phyloP scores from a whole-genome alignment of 2,329 filamentous ascomycete species.

The Fusarium keratoplasticum region DNA sequence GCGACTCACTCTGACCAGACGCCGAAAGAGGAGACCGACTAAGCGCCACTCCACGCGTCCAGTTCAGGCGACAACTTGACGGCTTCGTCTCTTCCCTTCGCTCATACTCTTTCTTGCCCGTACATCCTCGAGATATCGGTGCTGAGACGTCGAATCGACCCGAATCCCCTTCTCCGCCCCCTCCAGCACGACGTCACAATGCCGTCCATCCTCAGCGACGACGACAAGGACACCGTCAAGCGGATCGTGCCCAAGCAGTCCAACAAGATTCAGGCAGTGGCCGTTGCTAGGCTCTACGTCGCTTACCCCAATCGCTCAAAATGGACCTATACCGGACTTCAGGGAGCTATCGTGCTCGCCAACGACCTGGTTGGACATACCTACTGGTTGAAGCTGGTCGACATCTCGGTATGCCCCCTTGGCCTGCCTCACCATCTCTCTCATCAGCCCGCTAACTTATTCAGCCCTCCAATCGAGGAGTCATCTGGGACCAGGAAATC shows the following conservation, averaged over 20 bases:
- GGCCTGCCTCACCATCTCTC: constrained; percentile 2
- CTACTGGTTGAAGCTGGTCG: constrained; percentile 97
- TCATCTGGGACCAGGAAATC: constrained; percentile 98
- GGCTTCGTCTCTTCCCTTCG: constrained; percentile 21
- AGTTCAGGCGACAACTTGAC: constrained; percentile 26
- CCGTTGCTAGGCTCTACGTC: constrained; percentile 92
- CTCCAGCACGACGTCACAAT: constrained; percentile 52
- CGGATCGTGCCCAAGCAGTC: constrained; percentile 90
- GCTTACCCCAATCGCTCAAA: constrained; percentile 84
- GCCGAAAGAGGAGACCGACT: constrained; percentile 37
- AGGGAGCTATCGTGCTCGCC: constrained; percentile 90
- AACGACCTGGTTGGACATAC: constrained; percentile 96
- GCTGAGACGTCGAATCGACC: constrained; percentile 3
- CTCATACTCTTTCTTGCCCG: constrained; percentile 9
- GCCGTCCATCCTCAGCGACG: constrained; percentile 82
- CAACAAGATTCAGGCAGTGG: constrained; percentile 98
- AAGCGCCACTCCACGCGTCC: constrained; percentile 44
- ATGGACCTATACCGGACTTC: constrained; percentile 96
- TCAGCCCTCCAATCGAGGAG: constrained; percentile 81
- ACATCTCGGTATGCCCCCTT: constrained; percentile 78
- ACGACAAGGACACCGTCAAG: constrained; percentile 97
- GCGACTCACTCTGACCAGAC: constrained; percentile 33
- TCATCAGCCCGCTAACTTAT: constrained; percentile 27
- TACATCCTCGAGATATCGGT: constrained; percentile 2
- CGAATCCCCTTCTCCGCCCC: background rate